Conservation (phyloP, 768 basidiomycete species). For the Termitomyces sp. region DNA sequence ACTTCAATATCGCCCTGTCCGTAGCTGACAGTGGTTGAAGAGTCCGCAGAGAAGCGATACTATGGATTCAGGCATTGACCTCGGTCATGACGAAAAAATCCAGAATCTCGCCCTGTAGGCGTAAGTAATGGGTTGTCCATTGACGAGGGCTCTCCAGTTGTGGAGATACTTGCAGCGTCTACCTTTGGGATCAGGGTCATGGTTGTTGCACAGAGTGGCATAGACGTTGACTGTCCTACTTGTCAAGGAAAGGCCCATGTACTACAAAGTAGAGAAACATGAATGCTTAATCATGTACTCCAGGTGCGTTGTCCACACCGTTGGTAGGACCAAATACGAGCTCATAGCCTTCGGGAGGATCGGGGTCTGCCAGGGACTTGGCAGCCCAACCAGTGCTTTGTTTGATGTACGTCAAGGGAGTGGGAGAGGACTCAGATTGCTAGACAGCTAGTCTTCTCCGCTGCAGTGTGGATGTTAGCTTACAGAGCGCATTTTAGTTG, state of each 20-base stretch:
- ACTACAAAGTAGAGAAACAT: constrained; percentile 23
- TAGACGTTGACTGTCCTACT: constrained; percentile 43
- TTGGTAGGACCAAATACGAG: too few species aligned
- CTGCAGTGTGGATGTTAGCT: constrained; percentile 37
- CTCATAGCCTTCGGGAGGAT: neutral
- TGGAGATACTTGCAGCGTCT: constrained; percentile 48
- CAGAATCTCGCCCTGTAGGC: constrained; percentile 39
- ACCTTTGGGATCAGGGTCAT: constrained; percentile 37
- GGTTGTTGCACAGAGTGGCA: constrained; percentile 38
- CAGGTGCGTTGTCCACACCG: too few species aligned
- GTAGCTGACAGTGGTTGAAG: constrained; percentile 40
- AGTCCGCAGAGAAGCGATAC: constrained; percentile 42
- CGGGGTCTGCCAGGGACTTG: constrained; percentile 35
- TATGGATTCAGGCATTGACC: constrained; percentile 9
- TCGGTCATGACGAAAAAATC: neutral
- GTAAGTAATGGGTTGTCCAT: constrained; percentile 41
- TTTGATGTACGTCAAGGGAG: constrained; percentile 40
- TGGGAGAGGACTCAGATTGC: constrained; percentile 31
- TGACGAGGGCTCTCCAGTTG: constrained; percentile 47
- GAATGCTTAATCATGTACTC: constrained; percentile 29
- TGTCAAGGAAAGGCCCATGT: constrained; percentile 45
- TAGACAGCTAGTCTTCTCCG: constrained; percentile 36
- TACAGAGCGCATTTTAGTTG: constrained; percentile 37
- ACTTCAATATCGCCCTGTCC: constrained; percentile 42
- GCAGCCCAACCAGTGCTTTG: constrained; percentile 41